Evolutionary conservation across 441 rosid species (phyloP).

Genomic region (Erysimum cheiri): DNA sequence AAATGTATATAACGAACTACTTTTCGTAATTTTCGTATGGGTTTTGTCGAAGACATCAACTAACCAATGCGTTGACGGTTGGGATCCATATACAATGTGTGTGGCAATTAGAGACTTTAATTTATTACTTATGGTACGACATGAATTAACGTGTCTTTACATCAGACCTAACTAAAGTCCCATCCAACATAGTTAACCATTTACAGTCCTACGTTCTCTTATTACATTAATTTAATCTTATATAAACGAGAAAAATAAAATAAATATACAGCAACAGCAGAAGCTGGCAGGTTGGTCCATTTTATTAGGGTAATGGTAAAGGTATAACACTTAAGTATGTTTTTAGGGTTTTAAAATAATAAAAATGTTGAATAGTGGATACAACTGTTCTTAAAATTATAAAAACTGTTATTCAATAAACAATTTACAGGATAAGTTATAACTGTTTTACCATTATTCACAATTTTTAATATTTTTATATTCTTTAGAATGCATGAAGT

Average conservation of each 20-base stretch:
- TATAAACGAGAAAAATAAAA: neutral
- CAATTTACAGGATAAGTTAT: too few relatives aligned
- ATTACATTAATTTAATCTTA: neutral
- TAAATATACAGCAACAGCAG: neutral
- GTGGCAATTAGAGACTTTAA: constrained; percentile 22
- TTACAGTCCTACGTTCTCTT: neutral
- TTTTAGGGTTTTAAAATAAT: too few relatives aligned
- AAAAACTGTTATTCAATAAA: too few relatives aligned
- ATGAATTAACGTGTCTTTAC: constrained; percentile 27
- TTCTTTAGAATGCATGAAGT: too few relatives aligned
- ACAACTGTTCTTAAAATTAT: too few relatives aligned
- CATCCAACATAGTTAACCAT: constrained; percentile 19
- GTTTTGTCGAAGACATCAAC: constrained; percentile 23
- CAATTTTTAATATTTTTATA: too few relatives aligned
- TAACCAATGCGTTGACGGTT: constrained; percentile 24
- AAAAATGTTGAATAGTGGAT: too few relatives aligned
- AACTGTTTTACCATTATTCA: too few relatives aligned
- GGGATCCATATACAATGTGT: constrained; percentile 8
- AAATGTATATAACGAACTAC: constrained; percentile 18
- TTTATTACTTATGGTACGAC: constrained; percentile 28
- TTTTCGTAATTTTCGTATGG: constrained; percentile 1
- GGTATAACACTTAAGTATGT: too few relatives aligned
- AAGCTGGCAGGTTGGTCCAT: constrained; percentile 44
- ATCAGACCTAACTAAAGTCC: constrained; percentile 35
- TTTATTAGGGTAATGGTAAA: too few relatives aligned